Percentiles rank a stretch among this genome's conserved stretches.
phyloP scores from a whole-genome alignment of 2,329 filamentous ascomycete genomes.

The Falciphora oryzae region DNA sequence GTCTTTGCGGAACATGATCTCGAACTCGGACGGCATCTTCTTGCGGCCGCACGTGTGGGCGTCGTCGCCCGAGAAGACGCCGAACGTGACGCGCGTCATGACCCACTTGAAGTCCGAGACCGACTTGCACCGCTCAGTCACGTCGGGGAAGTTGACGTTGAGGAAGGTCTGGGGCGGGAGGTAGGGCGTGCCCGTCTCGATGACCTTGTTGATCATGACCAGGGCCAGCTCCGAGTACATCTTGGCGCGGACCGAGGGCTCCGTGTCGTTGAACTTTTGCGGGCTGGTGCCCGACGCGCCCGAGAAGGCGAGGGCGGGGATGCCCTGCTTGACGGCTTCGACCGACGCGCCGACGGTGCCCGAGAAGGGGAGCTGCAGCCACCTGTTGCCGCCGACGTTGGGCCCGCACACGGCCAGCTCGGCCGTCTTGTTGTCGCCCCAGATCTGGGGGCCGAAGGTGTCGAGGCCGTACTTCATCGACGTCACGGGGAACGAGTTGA shows the following conservation, averaged over 20 bases:
- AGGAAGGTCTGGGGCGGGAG: slow-evolving; percentile 55
- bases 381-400: slow-evolving; percentile 56
- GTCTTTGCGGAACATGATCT: slow-evolving; percentile 42
- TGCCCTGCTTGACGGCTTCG: slow-evolving; percentile 49
- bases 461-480: slow-evolving; percentile 58
- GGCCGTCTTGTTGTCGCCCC: slow-evolving; percentile 42
- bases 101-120: slow-evolving; percentile 56
- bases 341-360: slow-evolving; percentile 63
- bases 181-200: slow-evolving; percentile 54
- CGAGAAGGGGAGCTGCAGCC: slow-evolving; percentile 49
- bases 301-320: slow-evolving; percentile 65
- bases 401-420: slow-evolving; percentile 62
- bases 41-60: slow-evolving; percentile 49
- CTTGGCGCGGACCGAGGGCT: slow-evolving; percentile 45
- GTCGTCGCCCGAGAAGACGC: slow-evolving; percentile 48
- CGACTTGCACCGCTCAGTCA: slow-evolving; percentile 43
- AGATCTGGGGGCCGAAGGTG: slow-evolving; percentile 46
- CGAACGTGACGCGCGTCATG: slow-evolving; percentile 49
- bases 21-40: slow-evolving; percentile 53
- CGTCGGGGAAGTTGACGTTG: slow-evolving; percentile 63
- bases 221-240: slow-evolving; percentile 61
- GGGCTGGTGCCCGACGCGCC: slow-evolving; percentile 44
- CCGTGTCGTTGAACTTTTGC: slow-evolving; percentile 42
- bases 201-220: slow-evolving; percentile 47
- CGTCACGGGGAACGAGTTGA: slow-evolving; percentile 65